Evolutionary conservation across 2,329 filamentous ascomycete genomes (phyloP), one percentile per base, ranked within the genome.

Genomic region (Aureobasidium sp.): DNA sequence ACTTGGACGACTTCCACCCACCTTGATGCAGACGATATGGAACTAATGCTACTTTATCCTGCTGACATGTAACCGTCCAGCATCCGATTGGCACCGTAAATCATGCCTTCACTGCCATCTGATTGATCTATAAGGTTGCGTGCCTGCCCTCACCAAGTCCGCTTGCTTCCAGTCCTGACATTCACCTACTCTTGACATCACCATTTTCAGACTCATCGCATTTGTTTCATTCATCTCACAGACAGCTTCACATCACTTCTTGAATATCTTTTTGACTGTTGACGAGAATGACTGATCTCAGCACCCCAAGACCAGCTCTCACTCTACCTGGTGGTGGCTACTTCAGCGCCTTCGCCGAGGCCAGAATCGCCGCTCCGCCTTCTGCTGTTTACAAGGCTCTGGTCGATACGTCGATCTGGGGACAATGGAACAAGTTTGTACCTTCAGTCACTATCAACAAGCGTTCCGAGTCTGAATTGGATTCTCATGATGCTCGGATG

Each of bases 371-470:
- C 47, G 78, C 77, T 1, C 72, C 77, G 9, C 70, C 77, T 3
- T 65, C 72, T 26, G 67, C 72, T n/a, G 75, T 80, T 63, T 79
- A 78, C 72, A 69, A 75, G 27, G 72, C 73, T 9, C 68, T 80
- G 4, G 71, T 76, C 53, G 72, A 80, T 67, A 76, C 77, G 32
- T 74, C 76, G 26, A 76, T 74, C 56, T 81, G 76, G 75, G 72
- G 74, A 26, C 67, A 73, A 51, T 81, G 79, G 79, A 81, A 80
- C 65, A 70, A 71, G 7, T 80, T 80, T 67, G 71, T 78, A 6
- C 74, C 77, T 2, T 70, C 71, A 27, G 77, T 79, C 5, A 74
- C 73, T n/a, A 76, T 81, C 66, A 76, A 72, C 48, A 71, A 73
- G 41, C 78, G 79, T 34, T 72, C 77, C 9, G 67, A 69, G 46